Evolutionary conservation across 257 asterid genomes (phyloP).

Genomic region (Primulina huaijiensis): DNA sequence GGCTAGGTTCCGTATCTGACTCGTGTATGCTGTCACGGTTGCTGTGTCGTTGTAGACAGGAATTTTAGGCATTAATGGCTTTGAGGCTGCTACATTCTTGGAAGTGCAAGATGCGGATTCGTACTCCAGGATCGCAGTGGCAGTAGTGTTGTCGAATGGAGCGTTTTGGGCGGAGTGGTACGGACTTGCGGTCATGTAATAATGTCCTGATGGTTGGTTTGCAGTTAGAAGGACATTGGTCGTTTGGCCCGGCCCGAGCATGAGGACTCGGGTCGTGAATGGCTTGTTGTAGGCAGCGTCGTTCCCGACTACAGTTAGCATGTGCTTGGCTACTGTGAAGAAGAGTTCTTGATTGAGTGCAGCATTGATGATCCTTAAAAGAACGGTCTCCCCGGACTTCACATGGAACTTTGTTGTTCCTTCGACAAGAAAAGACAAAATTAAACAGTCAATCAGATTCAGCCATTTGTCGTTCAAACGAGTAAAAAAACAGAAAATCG

Average conservation of each 20-base stretch:
- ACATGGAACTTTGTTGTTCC: constrained; percentile 43
- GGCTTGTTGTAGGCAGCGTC: constrained; percentile 63
- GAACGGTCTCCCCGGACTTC: constrained; percentile 48
- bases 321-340: constrained; percentile 59
- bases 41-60: constrained; percentile 54
- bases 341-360: constrained; percentile 72
- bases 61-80: constrained; percentile 47
- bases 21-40: constrained; percentile 47
- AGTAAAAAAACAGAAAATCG: not conserved
- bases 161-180: constrained; percentile 57
- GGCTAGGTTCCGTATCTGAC: constrained; percentile 42
- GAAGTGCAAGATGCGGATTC: constrained; percentile 22
- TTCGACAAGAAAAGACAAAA: constrained; percentile 7
- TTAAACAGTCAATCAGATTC: constrained; percentile 7
- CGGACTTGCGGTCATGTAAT: constrained; percentile 59
- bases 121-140: constrained; percentile 60
- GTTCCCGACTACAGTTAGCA: constrained; percentile 50
- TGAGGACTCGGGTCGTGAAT: constrained; percentile 43
- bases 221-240: constrained; percentile 64
- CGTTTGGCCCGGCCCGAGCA: constrained; percentile 70
- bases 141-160: constrained; percentile 59
- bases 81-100: constrained; percentile 9
- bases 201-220: constrained; percentile 47
- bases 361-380: constrained; percentile 60
- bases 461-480: not conserved